A percentile compares a stretch with the other conserved stretches of the same genome.
These are phyloP conservation scores for Malassezia slooffiae DNA, from an alignment of 1,284 basidiomycete genomes.

Conservation along the genomic window DNA sequence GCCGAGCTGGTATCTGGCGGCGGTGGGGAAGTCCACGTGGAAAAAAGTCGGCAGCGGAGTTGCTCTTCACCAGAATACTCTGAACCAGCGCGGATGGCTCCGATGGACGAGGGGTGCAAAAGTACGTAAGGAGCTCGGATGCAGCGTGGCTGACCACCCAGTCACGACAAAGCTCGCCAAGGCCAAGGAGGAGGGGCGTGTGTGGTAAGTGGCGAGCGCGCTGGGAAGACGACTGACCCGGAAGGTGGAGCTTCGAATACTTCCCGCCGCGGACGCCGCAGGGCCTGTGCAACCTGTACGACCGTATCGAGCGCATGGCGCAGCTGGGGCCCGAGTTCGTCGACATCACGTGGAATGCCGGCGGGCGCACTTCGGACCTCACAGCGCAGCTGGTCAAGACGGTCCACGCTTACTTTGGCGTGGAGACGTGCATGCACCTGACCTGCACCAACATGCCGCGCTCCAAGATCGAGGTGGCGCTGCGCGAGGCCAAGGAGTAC, in stretches of 20 bases:
- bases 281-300: conserved; percentile 52
- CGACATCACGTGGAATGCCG: conserved; percentile 98
- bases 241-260: conserved; percentile 65
- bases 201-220: conserved; percentile 16
- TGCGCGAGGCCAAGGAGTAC: conserved; percentile 78
- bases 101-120: conserved; percentile 9
- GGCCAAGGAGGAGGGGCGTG: conserved; percentile 41
- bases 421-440: conserved; percentile 47
- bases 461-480: conserved; percentile 81
- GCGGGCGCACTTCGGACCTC: conserved; percentile 62
- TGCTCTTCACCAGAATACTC: too few relatives aligned
- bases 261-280: conserved; percentile 90
- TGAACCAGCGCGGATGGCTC: too few relatives aligned
- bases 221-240: too few relatives aligned
- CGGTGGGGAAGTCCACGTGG: too few relatives aligned
- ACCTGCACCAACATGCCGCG: conserved; percentile 58
- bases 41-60: too few relatives aligned
- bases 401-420: conserved; percentile 45
- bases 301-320: conserved; percentile 96
- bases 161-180: conserved; percentile 44
- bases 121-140: conserved; percentile 6
- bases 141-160: conserved; percentile 3
- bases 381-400: conserved; percentile 75
- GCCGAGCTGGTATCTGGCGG: too few relatives aligned
- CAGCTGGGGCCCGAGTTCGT: conserved; percentile 91